A percentile compares a stretch with the other conserved stretches of the same genome.
phyloP scores from a whole-genome alignment of 1,284 basidiomycete species.

The Irpex sp. region DNA sequence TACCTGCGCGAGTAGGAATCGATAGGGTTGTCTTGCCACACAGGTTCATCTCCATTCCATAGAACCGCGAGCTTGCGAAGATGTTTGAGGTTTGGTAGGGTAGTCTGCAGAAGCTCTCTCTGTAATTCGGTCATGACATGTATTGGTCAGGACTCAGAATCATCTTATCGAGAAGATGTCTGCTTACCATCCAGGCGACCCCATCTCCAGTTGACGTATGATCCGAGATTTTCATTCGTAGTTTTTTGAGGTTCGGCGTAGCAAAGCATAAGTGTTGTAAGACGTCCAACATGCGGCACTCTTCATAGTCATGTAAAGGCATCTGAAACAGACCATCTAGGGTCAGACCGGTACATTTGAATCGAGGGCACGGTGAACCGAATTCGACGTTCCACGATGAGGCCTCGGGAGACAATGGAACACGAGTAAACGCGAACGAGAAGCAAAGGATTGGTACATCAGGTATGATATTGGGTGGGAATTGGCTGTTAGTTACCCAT shows the following conservation, averaged over 20 bases:
- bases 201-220: neutral
- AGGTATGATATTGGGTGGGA: neutral
- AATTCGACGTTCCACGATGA: neutral
- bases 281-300: no score
- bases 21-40: neutral
- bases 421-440: conserved; percentile 15
- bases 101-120: neutral
- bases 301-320: no score
- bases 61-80: conserved; percentile 11
- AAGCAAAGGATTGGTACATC: neutral
- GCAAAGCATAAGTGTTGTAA: no score
- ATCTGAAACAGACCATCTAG: neutral
- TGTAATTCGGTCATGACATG: neutral
- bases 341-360: conserved; percentile 9
- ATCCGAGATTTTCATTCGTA: neutral
- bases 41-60: neutral
- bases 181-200: conserved; percentile 4
- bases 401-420: neutral
- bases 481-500: neutral
- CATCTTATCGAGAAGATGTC: neutral
- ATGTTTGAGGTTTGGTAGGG: conserved; percentile 2
- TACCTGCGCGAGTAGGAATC: no score
- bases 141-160: no score
- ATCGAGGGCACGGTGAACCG: neutral
- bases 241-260: neutral